Evolutionary conservation across 192 early-diverging fungal genomes (phyloP).

Genomic region (Entomortierella lignicola): DNA sequence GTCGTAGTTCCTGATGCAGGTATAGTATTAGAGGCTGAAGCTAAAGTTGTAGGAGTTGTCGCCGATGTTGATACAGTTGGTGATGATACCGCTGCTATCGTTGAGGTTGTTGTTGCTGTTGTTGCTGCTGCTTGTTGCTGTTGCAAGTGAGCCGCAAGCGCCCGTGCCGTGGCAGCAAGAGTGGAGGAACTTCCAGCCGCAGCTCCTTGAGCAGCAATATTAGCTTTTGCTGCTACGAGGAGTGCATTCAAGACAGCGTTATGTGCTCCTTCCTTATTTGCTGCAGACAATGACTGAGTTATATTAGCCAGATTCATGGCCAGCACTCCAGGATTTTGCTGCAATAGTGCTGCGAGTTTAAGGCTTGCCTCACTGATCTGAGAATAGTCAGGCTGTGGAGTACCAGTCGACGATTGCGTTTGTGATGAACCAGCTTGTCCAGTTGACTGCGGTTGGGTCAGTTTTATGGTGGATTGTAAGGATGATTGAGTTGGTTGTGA

Average conservation of each 20-base stretch:
- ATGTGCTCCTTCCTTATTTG: conserved; percentile 42
- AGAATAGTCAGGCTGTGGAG: conserved; percentile 22
- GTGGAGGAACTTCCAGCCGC: too few species aligned
- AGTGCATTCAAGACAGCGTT: conserved; percentile 26
- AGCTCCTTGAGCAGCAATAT: too few species aligned
- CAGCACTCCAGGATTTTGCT: conserved; percentile 42
- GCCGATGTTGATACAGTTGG: too few species aligned
- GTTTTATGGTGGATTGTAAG: background rate
- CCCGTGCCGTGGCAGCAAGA: too few species aligned
- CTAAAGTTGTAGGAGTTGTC: background rate
- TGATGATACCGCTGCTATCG: too few species aligned
- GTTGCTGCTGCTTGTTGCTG: conserved; percentile 4
- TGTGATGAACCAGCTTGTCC: background rate
- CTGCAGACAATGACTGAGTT: conserved; percentile 32
- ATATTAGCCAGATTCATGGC: conserved; percentile 30
- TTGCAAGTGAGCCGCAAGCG: conserved; percentile 6
- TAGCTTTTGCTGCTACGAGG: conserved; percentile 43
- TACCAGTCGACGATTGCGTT: background rate
- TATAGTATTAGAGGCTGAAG: background rate
- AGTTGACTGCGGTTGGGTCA: background rate
- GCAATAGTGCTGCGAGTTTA: conserved; percentile 37
- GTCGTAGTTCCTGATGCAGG: background rate
- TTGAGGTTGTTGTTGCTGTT: background rate
- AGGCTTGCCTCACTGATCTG: conserved; percentile 48
- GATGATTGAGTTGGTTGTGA: background rate